Evolutionary conservation across 768 basidiomycete species (phyloP).

Genomic region (Tephrocybe rancida): DNA sequence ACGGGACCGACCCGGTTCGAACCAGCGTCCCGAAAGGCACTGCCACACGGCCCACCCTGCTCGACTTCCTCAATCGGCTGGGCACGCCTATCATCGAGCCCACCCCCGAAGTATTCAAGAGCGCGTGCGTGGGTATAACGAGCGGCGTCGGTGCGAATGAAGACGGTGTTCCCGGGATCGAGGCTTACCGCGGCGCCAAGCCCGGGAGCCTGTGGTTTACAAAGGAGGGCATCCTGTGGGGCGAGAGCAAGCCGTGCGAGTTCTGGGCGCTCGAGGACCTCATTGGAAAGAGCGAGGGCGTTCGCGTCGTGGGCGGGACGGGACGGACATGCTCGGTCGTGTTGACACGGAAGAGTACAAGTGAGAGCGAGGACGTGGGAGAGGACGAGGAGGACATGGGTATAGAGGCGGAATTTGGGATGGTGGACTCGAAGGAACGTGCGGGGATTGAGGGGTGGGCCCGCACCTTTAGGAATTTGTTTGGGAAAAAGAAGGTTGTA

Average conservation of each 20-base stretch:
- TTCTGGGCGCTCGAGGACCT: slow-evolving; percentile 71
- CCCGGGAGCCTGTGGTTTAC: slow-evolving; percentile 75
- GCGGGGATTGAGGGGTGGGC: slow-evolving; percentile 70
- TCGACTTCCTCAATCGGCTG: slow-evolving; percentile 54
- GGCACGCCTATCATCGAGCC: slow-evolving; percentile 47
- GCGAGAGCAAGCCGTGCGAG: slow-evolving; percentile 75
- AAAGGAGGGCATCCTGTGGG: slow-evolving; percentile 68
- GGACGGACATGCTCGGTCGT: slow-evolving; percentile 71
- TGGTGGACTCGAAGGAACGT: slow-evolving; percentile 73
- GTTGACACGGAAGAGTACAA: slow-evolving; percentile 39
- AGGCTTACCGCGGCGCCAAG: slow-evolving; percentile 75
- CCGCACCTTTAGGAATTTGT: slow-evolving; percentile 52
- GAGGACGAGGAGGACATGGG: slow-evolving; percentile 43
- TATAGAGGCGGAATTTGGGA: slow-evolving; percentile 67
- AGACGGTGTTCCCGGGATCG: slow-evolving; percentile 59
- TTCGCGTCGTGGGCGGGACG: slow-evolving; percentile 59
- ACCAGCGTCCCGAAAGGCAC: slow-evolving; percentile 49
- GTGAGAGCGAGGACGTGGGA: slow-evolving; percentile 14
- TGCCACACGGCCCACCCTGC: slow-evolving; percentile 51
- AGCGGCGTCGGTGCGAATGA: slow-evolving; percentile 35
- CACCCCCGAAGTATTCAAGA: slow-evolving; percentile 54
- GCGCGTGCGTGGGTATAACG: slow-evolving; percentile 43
- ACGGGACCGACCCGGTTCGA: slow-evolving; percentile 25
- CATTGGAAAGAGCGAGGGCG: slow-evolving; percentile 47
- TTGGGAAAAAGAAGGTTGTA: slow-evolving; percentile 45